A percentile compares a stretch with the other conserved stretches of the same genome.
phyloP scores from a whole-genome alignment of 208 protist genomes.

The Strigomonas galati region DNA sequence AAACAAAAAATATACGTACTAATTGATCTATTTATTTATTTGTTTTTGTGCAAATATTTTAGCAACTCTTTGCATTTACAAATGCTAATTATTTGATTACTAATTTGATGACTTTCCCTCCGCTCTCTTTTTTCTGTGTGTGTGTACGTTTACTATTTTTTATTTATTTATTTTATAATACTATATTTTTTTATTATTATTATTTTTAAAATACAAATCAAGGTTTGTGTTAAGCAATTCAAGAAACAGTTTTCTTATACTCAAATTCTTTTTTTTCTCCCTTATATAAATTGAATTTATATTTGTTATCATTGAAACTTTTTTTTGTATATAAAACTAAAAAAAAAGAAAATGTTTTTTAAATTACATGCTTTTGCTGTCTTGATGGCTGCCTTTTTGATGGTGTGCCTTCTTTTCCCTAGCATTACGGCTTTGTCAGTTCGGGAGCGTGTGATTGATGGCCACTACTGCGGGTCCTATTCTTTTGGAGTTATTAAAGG shows the following conservation, averaged over 20 bases:
- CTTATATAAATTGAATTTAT: not conserved
- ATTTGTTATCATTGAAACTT: not conserved
- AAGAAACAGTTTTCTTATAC: no score
- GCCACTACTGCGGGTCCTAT: conserved; percentile 9
- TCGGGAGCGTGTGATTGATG: conserved; percentile 15
- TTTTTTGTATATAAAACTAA: not conserved
- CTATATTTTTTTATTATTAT: conserved; percentile 15
- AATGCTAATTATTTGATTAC: conserved; percentile 16
- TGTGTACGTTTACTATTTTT: not conserved
- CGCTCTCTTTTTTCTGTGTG: not conserved
- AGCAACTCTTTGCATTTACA: no score
- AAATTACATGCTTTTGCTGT: not conserved
- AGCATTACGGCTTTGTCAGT: not conserved
- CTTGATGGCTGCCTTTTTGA: conserved; percentile 15
- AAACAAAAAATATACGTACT: conserved; percentile 8
- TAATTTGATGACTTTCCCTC: not conserved
- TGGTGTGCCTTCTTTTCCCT: conserved; percentile 3
- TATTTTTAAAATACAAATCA: not conserved
- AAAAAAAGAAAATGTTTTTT: conserved; percentile 12
- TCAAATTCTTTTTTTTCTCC: not conserved
- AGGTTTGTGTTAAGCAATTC: not conserved
- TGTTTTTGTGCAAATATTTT: not conserved
- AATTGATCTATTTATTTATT: not conserved
- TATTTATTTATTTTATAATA: not conserved
- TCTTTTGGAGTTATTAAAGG: conserved; percentile 6